Evolutionary conservation across 345 rosid species (phyloP).

Genomic region (Limnanthes douglasii): DNA sequence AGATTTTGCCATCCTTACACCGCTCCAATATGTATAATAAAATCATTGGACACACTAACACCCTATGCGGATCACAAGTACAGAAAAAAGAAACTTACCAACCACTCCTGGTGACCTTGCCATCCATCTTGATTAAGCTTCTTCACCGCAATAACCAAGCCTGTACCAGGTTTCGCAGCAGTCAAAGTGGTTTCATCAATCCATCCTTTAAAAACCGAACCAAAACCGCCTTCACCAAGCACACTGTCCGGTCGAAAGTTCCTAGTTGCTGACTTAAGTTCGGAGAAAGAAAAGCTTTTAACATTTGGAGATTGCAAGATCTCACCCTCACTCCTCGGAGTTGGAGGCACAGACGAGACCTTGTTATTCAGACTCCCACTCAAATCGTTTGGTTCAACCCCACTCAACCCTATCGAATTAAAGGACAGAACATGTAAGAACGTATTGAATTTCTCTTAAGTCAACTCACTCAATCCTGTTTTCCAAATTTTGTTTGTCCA

Average conservation of each 20-base stretch:
- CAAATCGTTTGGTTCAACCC: too few species aligned
- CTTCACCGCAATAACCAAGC: slow-evolving; percentile 63
- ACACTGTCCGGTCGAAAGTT: slow-evolving; percentile 73
- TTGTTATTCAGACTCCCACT: slow-evolving; percentile 29
- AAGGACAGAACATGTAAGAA: too few species aligned
- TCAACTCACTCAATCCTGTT: too few species aligned
- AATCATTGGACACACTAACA: too few species aligned
- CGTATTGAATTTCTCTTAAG: too few species aligned
- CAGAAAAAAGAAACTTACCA: slow-evolving; percentile 22
- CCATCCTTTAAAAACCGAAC: slow-evolving; percentile 90
- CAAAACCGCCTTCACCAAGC: slow-evolving; percentile 81
- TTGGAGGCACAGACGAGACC: slow-evolving; percentile 25
- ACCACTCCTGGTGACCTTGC: slow-evolving; percentile 82
- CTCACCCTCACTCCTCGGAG: slow-evolving; percentile 58
- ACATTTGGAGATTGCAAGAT: slow-evolving; percentile 51
- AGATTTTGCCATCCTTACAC: too few species aligned
- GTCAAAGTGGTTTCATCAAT: slow-evolving; percentile 38
- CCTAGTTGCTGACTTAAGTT: slow-evolving; percentile 58
- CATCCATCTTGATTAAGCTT: slow-evolving; percentile 53
- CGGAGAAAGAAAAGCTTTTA: slow-evolving; percentile 38
- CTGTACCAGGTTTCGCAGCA: slow-evolving; percentile 61
- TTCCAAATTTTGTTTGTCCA: too few species aligned
- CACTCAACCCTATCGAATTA: too few species aligned
- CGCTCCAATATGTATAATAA: too few species aligned
- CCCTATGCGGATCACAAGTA: background rate